Evolutionary conservation across 2,329 filamentous ascomycete species (phyloP), one percentile per base, ranked within the genome.

Genomic region (Ustulina deusta): DNA sequence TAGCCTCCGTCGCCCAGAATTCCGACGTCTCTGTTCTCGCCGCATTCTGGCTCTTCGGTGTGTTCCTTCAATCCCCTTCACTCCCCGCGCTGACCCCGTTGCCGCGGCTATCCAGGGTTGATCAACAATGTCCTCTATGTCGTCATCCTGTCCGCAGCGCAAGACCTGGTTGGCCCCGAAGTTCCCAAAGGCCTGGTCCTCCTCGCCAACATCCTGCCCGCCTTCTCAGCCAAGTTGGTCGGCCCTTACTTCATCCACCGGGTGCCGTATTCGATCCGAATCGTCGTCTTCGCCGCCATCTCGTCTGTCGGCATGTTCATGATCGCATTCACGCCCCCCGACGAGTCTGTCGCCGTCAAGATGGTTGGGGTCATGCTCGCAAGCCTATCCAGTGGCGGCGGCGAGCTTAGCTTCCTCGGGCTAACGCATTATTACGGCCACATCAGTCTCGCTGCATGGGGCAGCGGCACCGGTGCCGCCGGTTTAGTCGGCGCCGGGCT

Each of bases 111-210:
- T 22, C 2, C 36, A 95, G 93, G 93, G 60, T 83, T 96, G 20
- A 96, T 98, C 78, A 98, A 99, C 81, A 98, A 98, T 82, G 93
- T 98, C 73, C 91, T 97, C 81, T 98, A 97, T 81, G 95, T 98
- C 63, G 93, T 98, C 79, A 96, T 98, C 78, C 91, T 99, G 75
- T 97, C 94, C 34, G 93, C 96, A 40, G 96, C 96, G 3, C 92
- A 97, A 75, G 96, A 99, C 77, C 92, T 99, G 69, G 96, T 98
- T 74, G 95, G 95, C 40, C 91, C 93, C 36, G 79, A 84, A 71
- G 86, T 97, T 1, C 96, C 96, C 57, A 98, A 98, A 80, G 93
- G 93, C 74, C 87, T 97, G 64, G 95, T 99, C 63, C 90, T 98
- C 62, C 92, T 98, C 69, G 94, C 94, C 78, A 94, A 97, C 79